These are phyloP conservation scores for Penicillium capsulatum DNA, from an alignment of 2,329 filamentous ascomycete genomes.

Conservation along the genomic window DNA sequence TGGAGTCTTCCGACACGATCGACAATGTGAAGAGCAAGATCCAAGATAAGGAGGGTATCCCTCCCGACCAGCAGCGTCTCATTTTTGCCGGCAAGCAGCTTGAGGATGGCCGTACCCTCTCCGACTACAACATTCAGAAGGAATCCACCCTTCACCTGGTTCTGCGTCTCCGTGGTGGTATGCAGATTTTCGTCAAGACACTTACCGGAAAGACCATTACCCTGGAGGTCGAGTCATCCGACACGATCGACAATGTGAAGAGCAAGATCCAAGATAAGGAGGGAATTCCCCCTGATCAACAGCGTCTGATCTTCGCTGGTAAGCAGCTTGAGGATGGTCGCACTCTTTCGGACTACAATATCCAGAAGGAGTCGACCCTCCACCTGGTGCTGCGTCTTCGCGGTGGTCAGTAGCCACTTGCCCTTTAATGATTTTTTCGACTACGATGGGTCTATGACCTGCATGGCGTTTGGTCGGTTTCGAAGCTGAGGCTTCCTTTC, in stretches of 20 bases:
- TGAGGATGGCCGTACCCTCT: constrained; percentile 84
- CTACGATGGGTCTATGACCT: constrained; percentile 29
- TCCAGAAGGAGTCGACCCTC: constrained; percentile 60
- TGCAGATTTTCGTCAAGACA: constrained; percentile 83
- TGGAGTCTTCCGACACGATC: constrained; percentile 84
- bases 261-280: constrained; percentile 78
- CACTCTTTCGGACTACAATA: constrained; percentile 53
- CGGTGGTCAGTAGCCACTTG: constrained; percentile 39
- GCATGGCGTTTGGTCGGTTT: constrained; percentile 39
- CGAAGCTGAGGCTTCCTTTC: constrained; percentile 24
- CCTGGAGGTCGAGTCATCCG: constrained; percentile 62
- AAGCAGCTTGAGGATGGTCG: constrained; percentile 58
- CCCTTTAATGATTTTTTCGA: constrained; percentile 11
- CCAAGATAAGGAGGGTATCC: constrained; percentile 75
- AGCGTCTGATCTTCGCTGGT: constrained; percentile 66
- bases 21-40: constrained; percentile 96
- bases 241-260: constrained; percentile 69
- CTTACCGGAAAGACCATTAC: constrained; percentile 71
- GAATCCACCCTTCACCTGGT: constrained; percentile 78
- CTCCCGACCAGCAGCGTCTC: constrained; percentile 87
- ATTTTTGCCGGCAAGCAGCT: constrained; percentile 94
- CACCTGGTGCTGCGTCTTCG: constrained; percentile 53
- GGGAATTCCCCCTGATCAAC: constrained; percentile 66
- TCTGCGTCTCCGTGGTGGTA: constrained; percentile 75
- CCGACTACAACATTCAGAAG: constrained; percentile 97